Conservation (phyloP, 2,329 filamentous ascomycete genomes). For the Xylariaceae sp. region DNA sequence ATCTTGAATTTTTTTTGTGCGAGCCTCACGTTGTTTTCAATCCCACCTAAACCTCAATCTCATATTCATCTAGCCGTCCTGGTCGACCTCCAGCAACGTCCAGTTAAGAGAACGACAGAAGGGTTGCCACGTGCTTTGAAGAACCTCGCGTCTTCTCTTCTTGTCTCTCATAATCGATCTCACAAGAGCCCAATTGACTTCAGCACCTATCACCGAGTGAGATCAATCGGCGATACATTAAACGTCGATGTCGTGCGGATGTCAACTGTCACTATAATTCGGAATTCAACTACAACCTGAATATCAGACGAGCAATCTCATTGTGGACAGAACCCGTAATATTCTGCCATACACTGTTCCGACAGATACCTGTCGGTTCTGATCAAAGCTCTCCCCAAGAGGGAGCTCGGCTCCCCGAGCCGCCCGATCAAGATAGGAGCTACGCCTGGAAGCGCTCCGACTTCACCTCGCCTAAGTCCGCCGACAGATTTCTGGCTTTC, state of each 20-base stretch:
- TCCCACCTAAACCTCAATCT: conserved; percentile 32
- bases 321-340: conserved; percentile 37
- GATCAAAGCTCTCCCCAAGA: conserved; percentile 39
- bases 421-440: conserved; percentile 24
- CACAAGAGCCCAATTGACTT: conserved; percentile 18
- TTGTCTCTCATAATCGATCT: conserved; percentile 16
- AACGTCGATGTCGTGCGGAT: conserved; percentile 46
- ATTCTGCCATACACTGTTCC: conserved; percentile 35
- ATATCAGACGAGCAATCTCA: conserved; percentile 41
- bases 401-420: conserved; percentile 32
- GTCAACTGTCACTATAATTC: conserved; percentile 49
- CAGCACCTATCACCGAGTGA: conserved; percentile 6
- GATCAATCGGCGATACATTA: conserved; percentile 19
- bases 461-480: conserved; percentile 35
- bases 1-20: conserved; percentile 10
- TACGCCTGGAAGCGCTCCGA: conserved; percentile 31
- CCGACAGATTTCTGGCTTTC: conserved; percentile 25
- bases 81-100: conserved; percentile 14
- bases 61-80: conserved; percentile 16
- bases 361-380: conserved; percentile 34
- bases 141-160: conserved; percentile 11
- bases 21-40: conserved; percentile 35
- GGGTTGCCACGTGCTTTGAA: conserved; percentile 16
- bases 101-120: conserved; percentile 13
- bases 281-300: conserved; percentile 46